Base-by-base conservation (phyloP, 139 green algal genomes). In the Limnomonas spitsbergensis region DNA sequence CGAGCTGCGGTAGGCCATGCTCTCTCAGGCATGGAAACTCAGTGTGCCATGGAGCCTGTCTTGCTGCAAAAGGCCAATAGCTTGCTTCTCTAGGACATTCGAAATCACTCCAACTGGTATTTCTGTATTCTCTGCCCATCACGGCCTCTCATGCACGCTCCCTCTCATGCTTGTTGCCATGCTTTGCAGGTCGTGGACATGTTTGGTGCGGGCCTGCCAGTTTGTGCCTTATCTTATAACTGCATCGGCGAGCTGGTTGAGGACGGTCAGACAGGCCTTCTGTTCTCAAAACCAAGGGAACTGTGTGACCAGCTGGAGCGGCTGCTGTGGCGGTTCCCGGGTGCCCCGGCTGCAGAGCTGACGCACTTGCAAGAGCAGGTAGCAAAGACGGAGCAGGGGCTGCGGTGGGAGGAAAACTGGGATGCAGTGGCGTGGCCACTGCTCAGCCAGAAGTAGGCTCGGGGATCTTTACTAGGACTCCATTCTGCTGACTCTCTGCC, bases 141-240 rank as follows among this genome's bases (percentile, higher is more conserved):
- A n/a, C n/a, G n/a, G n/a, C n/a, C n/a, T n/a, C n/a, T n/a, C n/a
- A n/a, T n/a, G n/a, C n/a, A n/a, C 47, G 20, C 47, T 61, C 47
- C 20, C 47, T 61, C 47, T 61, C 47, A 61, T 61, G 14, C 47
- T 61, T 61, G 14, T 61, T 61, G 20, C 47, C 14, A 14, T 20
- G 20, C 20, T 61, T 20, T 61, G 14, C 82, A 91, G 85, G 91
- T 98, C 4, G 92, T 99, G 1, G 95, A 99, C 86, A 98, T 99
- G 96, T 98, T 97, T 89, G 96, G 96, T 0, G 89, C 87, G 70
- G 94, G 92, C 2, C 81, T 98, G 53, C 96, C 96, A 2, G 96
- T 98, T 0, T 93, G 87, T 71, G 90, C 95, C 1, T 80, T 90
- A 26, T 47, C 79, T 52, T 99, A 98, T 85, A 69, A 68, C 40